phyloP scores from a whole-genome alignment of 352 stramenopile genomes.

The Phytophthora quininea region DNA sequence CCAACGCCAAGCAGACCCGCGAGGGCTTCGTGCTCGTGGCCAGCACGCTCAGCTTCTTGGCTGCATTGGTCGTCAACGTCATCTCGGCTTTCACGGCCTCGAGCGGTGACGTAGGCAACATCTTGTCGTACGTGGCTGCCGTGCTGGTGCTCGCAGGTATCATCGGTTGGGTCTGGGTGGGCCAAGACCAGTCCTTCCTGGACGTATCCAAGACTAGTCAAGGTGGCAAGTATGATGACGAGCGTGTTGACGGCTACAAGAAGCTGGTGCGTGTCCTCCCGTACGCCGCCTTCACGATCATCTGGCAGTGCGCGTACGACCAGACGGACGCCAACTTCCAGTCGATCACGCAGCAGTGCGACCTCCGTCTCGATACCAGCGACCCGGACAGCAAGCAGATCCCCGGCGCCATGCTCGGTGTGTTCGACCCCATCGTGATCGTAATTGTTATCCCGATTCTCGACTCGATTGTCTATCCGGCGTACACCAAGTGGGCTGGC shows the following conservation, averaged over 20 bases:
- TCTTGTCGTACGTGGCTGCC: constrained; percentile 51
- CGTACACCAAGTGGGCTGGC: constrained; percentile 36
- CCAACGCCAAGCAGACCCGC: constrained; percentile 26
- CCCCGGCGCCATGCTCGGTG: constrained; percentile 54
- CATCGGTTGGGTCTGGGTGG: constrained; percentile 45
- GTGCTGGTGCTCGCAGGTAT: constrained; percentile 34
- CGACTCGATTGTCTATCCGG: constrained; percentile 43
- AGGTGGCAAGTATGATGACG: constrained; percentile 47
- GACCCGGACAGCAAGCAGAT: constrained; percentile 53
- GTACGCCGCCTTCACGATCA: constrained; percentile 61
- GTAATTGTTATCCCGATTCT: constrained; percentile 48
- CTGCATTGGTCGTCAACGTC: constrained; percentile 53
- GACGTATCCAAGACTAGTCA: constrained; percentile 41
- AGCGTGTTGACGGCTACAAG: constrained; percentile 54
- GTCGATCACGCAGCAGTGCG: constrained; percentile 72
- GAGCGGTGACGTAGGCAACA: constrained; percentile 30
- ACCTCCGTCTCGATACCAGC: constrained; percentile 51
- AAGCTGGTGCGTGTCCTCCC: constrained; percentile 54
- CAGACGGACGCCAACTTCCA: constrained; percentile 77
- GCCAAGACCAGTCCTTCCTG: constrained; percentile 43
- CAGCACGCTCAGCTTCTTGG: constrained; percentile 38
- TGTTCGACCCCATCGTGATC: constrained; percentile 56
- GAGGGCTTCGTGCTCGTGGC: constrained; percentile 39
- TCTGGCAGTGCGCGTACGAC: constrained; percentile 70
- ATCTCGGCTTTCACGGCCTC: constrained; percentile 47